Conservation (phyloP, 345 rosid species). For the Syzygium aromaticum region DNA sequence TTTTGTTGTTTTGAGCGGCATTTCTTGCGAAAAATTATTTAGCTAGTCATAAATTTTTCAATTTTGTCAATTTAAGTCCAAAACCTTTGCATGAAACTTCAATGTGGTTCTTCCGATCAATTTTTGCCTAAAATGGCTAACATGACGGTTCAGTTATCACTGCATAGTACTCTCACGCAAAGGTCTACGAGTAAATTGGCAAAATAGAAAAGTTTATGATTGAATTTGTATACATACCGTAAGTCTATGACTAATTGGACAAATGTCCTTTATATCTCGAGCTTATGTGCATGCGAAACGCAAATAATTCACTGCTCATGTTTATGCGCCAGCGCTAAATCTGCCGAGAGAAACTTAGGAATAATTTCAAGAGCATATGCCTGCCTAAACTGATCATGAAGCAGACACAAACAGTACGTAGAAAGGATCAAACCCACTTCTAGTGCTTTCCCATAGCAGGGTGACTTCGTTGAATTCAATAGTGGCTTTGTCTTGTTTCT, state of each 20-base stretch:
- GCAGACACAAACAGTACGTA: background rate
- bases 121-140: fast-evolving
- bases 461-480: background rate
- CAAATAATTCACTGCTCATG: background rate
- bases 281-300: background rate
- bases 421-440: background rate
- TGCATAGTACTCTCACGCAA: fast-evolving
- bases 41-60: fast-evolving
- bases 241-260: no score
- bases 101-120: fast-evolving
- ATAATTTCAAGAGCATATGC: background rate
- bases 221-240: background rate
- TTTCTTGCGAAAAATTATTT: fast-evolving
- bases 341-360: background rate
- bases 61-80: fast-evolving
- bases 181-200: fast-evolving
- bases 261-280: fast-evolving
- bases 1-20: background rate
- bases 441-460: background rate
- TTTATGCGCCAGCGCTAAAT: fast-evolving
- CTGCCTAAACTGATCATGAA: background rate
- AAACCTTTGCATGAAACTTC: background rate
- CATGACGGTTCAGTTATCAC: fast-evolving
- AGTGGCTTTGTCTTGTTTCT: background rate
- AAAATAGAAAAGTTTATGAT: background rate